Evolutionary conservation across 768 basidiomycete genomes (phyloP).

Genomic region (Phaeotremella fagi): DNA sequence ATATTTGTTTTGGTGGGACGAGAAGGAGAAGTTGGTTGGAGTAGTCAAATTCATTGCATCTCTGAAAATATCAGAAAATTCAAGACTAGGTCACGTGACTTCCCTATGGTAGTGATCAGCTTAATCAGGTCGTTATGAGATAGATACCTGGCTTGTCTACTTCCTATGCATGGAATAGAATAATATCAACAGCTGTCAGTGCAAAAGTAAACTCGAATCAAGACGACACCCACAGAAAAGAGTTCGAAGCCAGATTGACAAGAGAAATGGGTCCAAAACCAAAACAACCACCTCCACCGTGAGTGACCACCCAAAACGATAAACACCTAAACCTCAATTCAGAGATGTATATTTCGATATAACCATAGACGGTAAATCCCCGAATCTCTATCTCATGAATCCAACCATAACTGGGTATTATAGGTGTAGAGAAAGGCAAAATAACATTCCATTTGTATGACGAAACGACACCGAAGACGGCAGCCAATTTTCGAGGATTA

Average conservation of each 20-base stretch:
- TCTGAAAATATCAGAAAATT: neutral
- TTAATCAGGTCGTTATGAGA: neutral
- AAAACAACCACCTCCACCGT: slow-evolving; percentile 1
- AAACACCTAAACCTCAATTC: neutral
- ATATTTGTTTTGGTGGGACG: slow-evolving; percentile 19
- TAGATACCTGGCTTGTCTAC: too few species aligned
- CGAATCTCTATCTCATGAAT: neutral
- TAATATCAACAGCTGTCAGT: too few species aligned
- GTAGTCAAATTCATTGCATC: neutral
- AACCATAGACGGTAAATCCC: neutral
- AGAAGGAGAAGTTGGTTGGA: neutral
- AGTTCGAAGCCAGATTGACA: too few species aligned
- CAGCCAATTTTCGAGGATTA: neutral
- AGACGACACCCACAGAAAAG: too few species aligned
- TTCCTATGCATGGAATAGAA: too few species aligned
- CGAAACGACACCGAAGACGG: slow-evolving; percentile 3
- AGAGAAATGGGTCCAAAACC: neutral
- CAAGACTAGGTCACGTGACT: neutral
- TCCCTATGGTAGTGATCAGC: neutral
- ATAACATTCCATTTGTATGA: slow-evolving; percentile 2
- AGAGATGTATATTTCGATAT: slow-evolving; percentile 5
- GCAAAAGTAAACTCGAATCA: too few species aligned
- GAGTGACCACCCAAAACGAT: neutral
- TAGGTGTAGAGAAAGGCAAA: neutral
- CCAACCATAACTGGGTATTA: neutral